Evolutionary conservation across 1,284 basidiomycete genomes (phyloP).

Genomic region (Ceratobasidium sp.): DNA sequence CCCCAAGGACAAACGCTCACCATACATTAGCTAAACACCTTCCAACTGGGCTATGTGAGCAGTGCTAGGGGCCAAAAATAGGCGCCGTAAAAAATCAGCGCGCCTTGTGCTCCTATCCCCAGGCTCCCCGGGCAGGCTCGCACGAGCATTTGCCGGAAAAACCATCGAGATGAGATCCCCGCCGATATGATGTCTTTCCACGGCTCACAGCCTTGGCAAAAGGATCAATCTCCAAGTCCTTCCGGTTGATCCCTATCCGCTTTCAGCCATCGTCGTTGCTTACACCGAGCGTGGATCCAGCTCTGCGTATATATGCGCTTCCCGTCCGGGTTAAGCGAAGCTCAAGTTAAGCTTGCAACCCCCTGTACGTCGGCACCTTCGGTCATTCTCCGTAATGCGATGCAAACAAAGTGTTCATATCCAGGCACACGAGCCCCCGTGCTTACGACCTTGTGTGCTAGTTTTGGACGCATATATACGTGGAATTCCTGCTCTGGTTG

Average conservation of each 20-base stretch:
- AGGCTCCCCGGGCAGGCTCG: neutral
- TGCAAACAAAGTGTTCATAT: neutral
- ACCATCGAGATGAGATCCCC: neutral
- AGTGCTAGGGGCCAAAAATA: neutral
- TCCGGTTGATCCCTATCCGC: constrained; percentile 14
- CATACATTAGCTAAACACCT: too few relatives aligned
- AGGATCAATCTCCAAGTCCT: neutral
- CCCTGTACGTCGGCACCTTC: constrained; percentile 8
- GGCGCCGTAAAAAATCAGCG: constrained; percentile 2
- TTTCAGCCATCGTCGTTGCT: neutral
- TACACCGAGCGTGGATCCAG: constrained; percentile 22
- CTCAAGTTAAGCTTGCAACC: neutral
- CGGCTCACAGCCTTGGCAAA: constrained; percentile 25
- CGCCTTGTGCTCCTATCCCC: constrained; percentile 1
- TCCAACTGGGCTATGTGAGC: neutral
- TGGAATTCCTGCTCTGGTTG: neutral
- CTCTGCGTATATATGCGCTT: constrained; percentile 5
- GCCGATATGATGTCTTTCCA: constrained; percentile 8
- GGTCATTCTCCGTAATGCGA: neutral
- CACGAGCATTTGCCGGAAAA: neutral
- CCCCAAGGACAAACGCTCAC: neutral
- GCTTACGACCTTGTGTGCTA: neutral
- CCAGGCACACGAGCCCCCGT: neutral
- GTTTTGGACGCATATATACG: neutral
- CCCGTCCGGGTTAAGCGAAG: constrained; percentile 3